phyloP scores from a whole-genome alignment of 1,284 basidiomycete species.

The Mycena sp. region DNA sequence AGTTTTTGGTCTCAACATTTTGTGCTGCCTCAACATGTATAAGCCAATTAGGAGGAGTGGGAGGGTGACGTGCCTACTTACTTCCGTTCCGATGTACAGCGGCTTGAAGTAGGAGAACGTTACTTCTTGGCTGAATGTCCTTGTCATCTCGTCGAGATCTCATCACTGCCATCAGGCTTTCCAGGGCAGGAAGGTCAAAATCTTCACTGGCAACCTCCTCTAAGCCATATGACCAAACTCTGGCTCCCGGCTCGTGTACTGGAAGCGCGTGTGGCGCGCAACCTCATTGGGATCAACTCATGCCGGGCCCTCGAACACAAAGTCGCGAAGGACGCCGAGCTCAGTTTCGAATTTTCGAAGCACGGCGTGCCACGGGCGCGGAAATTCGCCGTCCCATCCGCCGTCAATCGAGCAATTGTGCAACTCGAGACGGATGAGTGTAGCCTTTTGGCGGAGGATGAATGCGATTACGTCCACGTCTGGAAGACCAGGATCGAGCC shows the following conservation, averaged over 20 bases:
- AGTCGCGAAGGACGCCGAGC: conserved; percentile 1
- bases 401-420: conserved; percentile 25
- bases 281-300: too few relatives aligned
- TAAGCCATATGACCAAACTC: neutral
- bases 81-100: too few relatives aligned
- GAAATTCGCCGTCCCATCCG: neutral
- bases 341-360: neutral
- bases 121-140: too few relatives aligned
- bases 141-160: too few relatives aligned
- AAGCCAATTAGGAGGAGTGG: too few relatives aligned
- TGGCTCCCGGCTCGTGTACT: neutral
- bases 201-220: neutral
- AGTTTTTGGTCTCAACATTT: too few relatives aligned
- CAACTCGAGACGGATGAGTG: conserved; percentile 24
- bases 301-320: neutral
- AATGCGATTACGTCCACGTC: conserved; percentile 10
- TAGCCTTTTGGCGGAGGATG: conserved; percentile 22
- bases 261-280: neutral
- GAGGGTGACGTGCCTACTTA: too few relatives aligned
- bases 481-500: conserved; percentile 1
- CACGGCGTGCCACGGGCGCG: conserved; percentile 17
- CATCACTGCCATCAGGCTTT: conserved; percentile 10
- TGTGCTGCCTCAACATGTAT: too few relatives aligned
- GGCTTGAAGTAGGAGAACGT: too few relatives aligned
- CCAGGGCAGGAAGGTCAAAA: neutral